phyloP scores from a whole-genome alignment of 2,329 filamentous ascomycete genomes.

The Zalaria obscura region DNA sequence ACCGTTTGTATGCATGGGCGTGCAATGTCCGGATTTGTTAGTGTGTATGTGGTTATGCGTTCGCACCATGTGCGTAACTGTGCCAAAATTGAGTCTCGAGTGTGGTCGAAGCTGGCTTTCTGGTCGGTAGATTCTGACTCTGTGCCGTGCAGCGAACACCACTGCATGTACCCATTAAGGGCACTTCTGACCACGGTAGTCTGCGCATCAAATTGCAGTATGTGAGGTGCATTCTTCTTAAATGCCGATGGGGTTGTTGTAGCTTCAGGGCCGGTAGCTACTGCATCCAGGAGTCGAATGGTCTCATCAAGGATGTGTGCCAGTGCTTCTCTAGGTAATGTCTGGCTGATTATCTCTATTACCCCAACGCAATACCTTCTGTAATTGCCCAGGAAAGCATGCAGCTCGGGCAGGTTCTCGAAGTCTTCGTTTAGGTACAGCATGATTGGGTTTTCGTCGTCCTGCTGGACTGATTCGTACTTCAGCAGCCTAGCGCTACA shows the following conservation, averaged over 20 bases:
- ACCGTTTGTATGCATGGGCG: constrained; percentile 4
- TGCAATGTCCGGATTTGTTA: constrained; percentile 52
- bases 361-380: constrained; percentile 76
- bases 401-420: constrained; percentile 82
- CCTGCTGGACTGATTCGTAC: constrained; percentile 75
- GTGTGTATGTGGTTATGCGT: constrained; percentile 1
- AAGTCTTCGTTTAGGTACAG: constrained; percentile 85
- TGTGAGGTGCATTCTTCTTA: constrained; percentile 55
- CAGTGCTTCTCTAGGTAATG: constrained; percentile 72
- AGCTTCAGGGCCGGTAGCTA: no score
- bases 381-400: constrained; percentile 93
- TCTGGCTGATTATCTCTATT: constrained; percentile 73
- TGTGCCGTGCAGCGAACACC: not conserved
- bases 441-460: constrained; percentile 65
- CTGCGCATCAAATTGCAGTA: constrained; percentile 72
- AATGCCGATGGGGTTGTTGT: constrained; percentile 17
- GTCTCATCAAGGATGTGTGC: constrained; percentile 73
- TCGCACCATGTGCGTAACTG: not conserved
- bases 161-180: constrained; percentile 5
- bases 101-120: not conserved
- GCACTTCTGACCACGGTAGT: constrained; percentile 4
- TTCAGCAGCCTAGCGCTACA: constrained; percentile 73
- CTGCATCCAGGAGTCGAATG: no score
- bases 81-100: not conserved
- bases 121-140: not conserved